These are phyloP conservation scores for Trichoderma sp. DNA, from an alignment of 2,329 filamentous ascomycete genomes.

Conservation along the genomic window DNA sequence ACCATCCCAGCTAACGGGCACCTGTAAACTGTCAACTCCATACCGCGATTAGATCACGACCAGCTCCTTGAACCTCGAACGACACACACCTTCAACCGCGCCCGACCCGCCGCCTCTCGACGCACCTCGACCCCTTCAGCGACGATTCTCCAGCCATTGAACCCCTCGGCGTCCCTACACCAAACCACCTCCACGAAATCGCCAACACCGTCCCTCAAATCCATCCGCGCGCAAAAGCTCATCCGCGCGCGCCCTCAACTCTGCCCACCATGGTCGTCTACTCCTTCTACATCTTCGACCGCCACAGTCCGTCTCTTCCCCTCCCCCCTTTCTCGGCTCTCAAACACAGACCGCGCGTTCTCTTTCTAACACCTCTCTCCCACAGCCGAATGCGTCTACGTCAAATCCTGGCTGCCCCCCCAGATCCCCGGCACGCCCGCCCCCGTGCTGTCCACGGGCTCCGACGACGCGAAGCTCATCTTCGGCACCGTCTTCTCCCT, in stretches of 20 bases:
- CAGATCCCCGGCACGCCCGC: slow-evolving; percentile 29
- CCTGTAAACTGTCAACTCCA: slow-evolving; percentile 6
- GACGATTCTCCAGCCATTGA: slow-evolving; percentile 1
- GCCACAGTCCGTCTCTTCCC: slow-evolving; percentile 71
- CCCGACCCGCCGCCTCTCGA: neutral
- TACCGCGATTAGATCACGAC: slow-evolving; percentile 17
- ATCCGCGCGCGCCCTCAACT: neutral
- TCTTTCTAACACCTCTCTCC: slow-evolving; percentile 20
- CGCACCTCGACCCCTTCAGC: neutral
- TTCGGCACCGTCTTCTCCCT: slow-evolving; percentile 97
- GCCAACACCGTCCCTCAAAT: neutral
- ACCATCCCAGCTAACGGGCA: neutral
- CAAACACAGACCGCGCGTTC: no score
- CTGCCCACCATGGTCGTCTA: slow-evolving; percentile 78
- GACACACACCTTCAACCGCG: neutral
- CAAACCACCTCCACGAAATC: neutral
- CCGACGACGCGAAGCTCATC: slow-evolving; percentile 92
- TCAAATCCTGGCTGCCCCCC: slow-evolving; percentile 73
- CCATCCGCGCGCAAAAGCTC: neutral
- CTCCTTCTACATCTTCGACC: slow-evolving; percentile 98
- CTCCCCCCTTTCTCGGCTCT: no score
- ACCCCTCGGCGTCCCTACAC: neutral
- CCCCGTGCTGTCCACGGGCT: slow-evolving; percentile 39
- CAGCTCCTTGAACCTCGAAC: neutral
- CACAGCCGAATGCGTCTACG: slow-evolving; percentile 95